Evolutionary conservation across 805 yeast species (phyloP).

Genomic region (Saccharomycopsis javanensis): DNA sequence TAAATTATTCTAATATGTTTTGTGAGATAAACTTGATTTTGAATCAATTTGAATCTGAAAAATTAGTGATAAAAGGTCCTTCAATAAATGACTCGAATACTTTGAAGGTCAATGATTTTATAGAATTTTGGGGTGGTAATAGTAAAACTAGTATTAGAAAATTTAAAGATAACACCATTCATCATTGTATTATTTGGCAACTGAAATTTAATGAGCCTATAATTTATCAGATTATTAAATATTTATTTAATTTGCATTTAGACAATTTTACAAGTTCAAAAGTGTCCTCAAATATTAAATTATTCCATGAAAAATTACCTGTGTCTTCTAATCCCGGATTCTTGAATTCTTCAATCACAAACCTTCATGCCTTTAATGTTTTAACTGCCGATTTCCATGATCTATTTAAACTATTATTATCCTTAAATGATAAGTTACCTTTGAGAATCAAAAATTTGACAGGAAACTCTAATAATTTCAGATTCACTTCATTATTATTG

Average conservation of each 20-base stretch:
- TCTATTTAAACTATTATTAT: constrained; percentile 42
- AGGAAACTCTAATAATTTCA: constrained; percentile 65
- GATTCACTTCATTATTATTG: constrained; percentile 64
- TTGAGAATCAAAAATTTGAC: constrained; percentile 58
- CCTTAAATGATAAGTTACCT: constrained; percentile 48
- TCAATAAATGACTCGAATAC: constrained; percentile 29
- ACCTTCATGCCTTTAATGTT: constrained; percentile 34
- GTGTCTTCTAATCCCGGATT: constrained; percentile 51
- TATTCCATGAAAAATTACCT: constrained; percentile 46
- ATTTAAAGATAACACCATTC: constrained; percentile 85
- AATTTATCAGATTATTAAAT: constrained; percentile 53
- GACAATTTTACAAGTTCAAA: constrained; percentile 32
- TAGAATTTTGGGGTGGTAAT: constrained; percentile 72
- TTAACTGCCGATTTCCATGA: constrained; percentile 47
- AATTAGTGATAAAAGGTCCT: constrained; percentile 83
- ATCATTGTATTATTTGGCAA: constrained; percentile 84
- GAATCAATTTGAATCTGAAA: constrained; percentile 66
- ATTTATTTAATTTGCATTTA: constrained; percentile 56
- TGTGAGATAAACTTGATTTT: constrained; percentile 55
- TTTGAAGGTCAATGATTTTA: constrained; percentile 53
- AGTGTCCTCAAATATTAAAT: constrained; percentile 31
- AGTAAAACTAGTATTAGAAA: constrained; percentile 72
- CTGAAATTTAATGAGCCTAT: constrained; percentile 48
- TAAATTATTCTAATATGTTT: constrained; percentile 25
- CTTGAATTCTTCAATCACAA: constrained; percentile 39